Evolutionary conservation across 805 yeast species (phyloP).

Genomic region (Schizosaccharomyces japonicus): DNA sequence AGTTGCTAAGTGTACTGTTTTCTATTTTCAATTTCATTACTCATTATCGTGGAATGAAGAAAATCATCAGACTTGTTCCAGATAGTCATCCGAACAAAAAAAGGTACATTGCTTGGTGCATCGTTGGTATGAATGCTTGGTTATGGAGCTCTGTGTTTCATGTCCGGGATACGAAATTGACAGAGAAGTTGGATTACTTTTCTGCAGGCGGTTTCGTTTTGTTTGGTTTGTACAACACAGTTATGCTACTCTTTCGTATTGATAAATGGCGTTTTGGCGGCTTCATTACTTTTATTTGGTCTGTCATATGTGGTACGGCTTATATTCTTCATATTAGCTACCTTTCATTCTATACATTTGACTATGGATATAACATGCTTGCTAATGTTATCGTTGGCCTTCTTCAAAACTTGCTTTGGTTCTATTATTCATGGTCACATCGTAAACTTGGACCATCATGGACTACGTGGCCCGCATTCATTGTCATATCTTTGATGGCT

Average conservation of each 20-base stretch:
- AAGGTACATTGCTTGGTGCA: constrained; percentile 26
- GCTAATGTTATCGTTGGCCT: constrained; percentile 66
- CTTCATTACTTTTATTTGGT: constrained; percentile 10
- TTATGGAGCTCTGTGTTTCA: constrained; percentile 65
- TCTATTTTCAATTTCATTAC: constrained; percentile 49
- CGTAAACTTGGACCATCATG: constrained; percentile 12
- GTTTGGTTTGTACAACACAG: constrained; percentile 49
- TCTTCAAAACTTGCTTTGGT: constrained; percentile 41
- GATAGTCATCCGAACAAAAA: constrained; percentile 10
- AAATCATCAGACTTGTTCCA: constrained; percentile 7
- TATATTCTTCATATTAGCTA: constrained; percentile 44
- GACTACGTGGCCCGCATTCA: constrained; percentile 28
- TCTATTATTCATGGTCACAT: constrained; percentile 15
- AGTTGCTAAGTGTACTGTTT: constrained; percentile 54
- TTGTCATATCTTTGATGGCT: constrained; percentile 29
- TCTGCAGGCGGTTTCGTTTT: constrained; percentile 79
- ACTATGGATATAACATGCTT: constrained; percentile 80
- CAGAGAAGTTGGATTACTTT: constrained; percentile 76
- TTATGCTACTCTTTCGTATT: constrained; percentile 34
- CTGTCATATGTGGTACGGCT: constrained; percentile 21
- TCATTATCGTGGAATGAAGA: constrained; percentile 23
- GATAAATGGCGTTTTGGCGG: constrained; percentile 22
- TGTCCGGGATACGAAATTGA: constrained; percentile 49
- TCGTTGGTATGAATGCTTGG: constrained; percentile 73
- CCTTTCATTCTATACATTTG: constrained; percentile 46